Evolutionary conservation across 345 rosid genomes (phyloP), one percentile per base, ranked within the genome.

Genomic region (Carallia brachiata): DNA sequence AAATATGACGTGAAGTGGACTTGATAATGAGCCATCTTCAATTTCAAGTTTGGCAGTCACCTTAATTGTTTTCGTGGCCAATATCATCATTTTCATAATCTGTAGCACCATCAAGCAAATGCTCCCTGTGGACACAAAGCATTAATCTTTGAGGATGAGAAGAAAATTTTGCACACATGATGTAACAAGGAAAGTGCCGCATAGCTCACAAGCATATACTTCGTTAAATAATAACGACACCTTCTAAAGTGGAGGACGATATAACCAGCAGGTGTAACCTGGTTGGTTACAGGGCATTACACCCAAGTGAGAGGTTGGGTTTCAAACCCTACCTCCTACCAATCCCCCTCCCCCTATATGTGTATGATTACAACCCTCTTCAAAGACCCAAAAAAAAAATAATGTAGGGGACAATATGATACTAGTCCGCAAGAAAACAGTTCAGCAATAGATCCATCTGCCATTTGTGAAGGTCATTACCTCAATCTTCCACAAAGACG

Each of bases 401-500:
- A 8, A 10, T 2, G 30, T 15, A 18, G 31, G 55, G 0, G 31
- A 53, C 2, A 7, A 30, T 61, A 13, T 30, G 4, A 19, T 15
- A 44, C 27, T 28, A 50, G 40, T 57, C 17, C 47, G 36, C 65
- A 34, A 23, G 4, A 55, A 36, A 37, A 12, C 10, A 32, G 1
- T 52, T 19, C 5, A 27, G 7, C 62, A 52, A 44, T 18, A 1
- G 8, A 6, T 40, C 30, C 48, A 64, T 36, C 4, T 27, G 63
- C 13, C 13, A 36, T 1, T 28, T 27, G 10, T 7, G 19, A 37
- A 62, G 56, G 55, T 36, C 32, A 18, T 54, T 78, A 92, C 99
- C 97, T 90, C 78, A 89, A 74, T 83, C 97, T 90, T 75, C 80
- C 90, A 67, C 98, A 96, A 59, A 92, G 91, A 70, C 96, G 98